Conservation (phyloP, 805 yeast genomes). For the Lachancea lanzarotensis region DNA sequence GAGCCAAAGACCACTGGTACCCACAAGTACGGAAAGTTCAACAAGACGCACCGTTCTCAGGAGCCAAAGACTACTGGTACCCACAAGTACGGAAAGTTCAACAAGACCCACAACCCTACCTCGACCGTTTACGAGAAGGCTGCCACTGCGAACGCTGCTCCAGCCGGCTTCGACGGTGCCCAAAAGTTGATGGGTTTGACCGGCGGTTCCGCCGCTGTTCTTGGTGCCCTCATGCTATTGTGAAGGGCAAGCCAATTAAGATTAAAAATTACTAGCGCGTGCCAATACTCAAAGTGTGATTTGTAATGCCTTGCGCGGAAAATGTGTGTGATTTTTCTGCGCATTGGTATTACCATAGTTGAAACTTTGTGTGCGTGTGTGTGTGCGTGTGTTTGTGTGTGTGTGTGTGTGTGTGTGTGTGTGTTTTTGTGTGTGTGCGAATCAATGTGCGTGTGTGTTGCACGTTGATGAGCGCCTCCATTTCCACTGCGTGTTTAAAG, state of each 20-base stretch:
- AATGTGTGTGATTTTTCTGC: slow-evolving; percentile 1
- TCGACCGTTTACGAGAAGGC: slow-evolving; percentile 20
- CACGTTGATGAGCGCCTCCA: slow-evolving; percentile 2
- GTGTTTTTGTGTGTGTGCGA: slow-evolving; percentile 9
- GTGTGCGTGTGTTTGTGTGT: slow-evolving; percentile 10
- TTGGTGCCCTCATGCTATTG: slow-evolving; percentile 44
- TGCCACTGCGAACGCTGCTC: slow-evolving; percentile 5
- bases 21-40: slow-evolving; percentile 47
- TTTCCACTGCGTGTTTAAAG: slow-evolving; percentile 1
- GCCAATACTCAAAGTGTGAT: background rate
- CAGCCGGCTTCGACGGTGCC: slow-evolving; percentile 17
- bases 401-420: slow-evolving; percentile 11
- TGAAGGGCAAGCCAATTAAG: slow-evolving; percentile 16
- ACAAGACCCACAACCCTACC: slow-evolving; percentile 33
- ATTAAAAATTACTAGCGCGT: slow-evolving; percentile 1
- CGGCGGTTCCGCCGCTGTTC: slow-evolving; percentile 42
- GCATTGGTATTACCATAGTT: background rate
- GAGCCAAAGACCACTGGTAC: slow-evolving; percentile 37
- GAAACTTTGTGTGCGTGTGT: slow-evolving; percentile 6
- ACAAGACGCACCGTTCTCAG: slow-evolving; percentile 35
- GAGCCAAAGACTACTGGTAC: slow-evolving; percentile 41
- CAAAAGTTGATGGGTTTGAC: slow-evolving; percentile 29
- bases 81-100: slow-evolving; percentile 51
- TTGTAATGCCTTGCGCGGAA: too few relatives aligned
- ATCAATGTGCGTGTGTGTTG: slow-evolving; percentile 7